Base-by-base conservation (phyloP, 2,329 filamentous ascomycete genomes). In the Elsinoe arachidis region DNA sequence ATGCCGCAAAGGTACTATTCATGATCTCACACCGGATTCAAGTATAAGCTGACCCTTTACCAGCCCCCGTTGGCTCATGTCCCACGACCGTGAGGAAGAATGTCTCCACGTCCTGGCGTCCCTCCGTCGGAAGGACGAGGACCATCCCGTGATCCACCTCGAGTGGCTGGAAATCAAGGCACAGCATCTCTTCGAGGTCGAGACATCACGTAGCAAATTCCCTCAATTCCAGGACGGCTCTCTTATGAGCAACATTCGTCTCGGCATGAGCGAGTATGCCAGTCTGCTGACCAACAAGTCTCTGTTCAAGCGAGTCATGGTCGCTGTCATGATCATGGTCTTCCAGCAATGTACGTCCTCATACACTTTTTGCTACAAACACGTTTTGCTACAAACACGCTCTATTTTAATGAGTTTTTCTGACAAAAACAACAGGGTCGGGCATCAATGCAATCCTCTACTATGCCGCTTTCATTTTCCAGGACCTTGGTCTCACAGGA, bases 391-490 rank as follows among this genome's bases (percentile, higher is more conserved):
- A 3, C 23, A 26, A 26, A 26, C 23, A 26, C 6, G 3, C 6
- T 26, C 23, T 26, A 6, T 6, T 26, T 26, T 12, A 14, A 46
- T 19, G 12, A 30, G 23, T 17, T 1, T 47, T 1, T 17, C 21
- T 57, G 15, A 49, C 55, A 51, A 1, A n/a, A n/a, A n/a, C 14
- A 12, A 52, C n/a, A 38, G 37, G 54, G 55, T 54, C 57, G 26
- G 11, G 72, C 67, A 75, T 77, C 61, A 76, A 78, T 57, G 74
- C 74, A 0, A 66, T 71, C n/a, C 46, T 70, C 2, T 76, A 77
- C 65, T 77, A 80, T 60, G 76, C 76, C 3, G 73, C 76, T 0
- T 69, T 69, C 0, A 78, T 79, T 39, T 79, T 80, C 64, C 61
- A 67, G 5, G 68, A 71, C n/a, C 63, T 78, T 1, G 76, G 76